Percentiles rank a stretch among this genome's conserved stretches.
phyloP scores from a whole-genome alignment of 2,329 filamentous ascomycete genomes.

The Cordyceps farinosa region DNA sequence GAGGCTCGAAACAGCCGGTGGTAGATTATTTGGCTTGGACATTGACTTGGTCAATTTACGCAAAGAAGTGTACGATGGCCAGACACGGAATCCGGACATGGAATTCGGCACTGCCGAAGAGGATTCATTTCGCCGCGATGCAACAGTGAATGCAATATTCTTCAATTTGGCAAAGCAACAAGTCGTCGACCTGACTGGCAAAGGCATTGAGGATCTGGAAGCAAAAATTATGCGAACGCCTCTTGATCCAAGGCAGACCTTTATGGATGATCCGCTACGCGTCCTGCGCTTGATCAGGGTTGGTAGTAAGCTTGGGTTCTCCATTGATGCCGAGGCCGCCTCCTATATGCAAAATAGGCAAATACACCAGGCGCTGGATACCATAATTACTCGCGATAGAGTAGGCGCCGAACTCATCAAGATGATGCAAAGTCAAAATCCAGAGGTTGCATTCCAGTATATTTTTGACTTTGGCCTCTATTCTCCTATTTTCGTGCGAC shows the following conservation, averaged over 20 bases:
- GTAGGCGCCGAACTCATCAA: conserved; percentile 20
- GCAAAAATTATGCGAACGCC: conserved; percentile 21
- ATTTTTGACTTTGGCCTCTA: conserved; percentile 18
- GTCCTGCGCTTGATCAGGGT: conserved; percentile 20
- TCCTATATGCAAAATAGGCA: conserved; percentile 13
- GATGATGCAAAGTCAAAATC: conserved; percentile 18
- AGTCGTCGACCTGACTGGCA: conserved; percentile 20
- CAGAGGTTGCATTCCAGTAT: conserved; percentile 16
- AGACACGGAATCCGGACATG: conserved; percentile 21
- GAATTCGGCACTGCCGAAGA: conserved; percentile 22
- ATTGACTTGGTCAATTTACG: conserved; percentile 23
- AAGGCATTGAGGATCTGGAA: conserved; percentile 17
- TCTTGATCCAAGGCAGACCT: conserved; percentile 19
- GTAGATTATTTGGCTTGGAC: conserved; percentile 21
- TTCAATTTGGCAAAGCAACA: conserved; percentile 21
- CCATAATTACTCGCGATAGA: conserved; percentile 21
- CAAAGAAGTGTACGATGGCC: conserved; percentile 21
- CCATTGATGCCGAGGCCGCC: conserved; percentile 11
- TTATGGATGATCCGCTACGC: conserved; percentile 22
- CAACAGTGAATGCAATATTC: conserved; percentile 21
- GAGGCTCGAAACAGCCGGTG: conserved; percentile 21
- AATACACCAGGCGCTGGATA: conserved; percentile 17
- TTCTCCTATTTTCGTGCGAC: conserved; percentile 19
- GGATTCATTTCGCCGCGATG: conserved; percentile 21
- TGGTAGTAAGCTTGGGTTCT: conserved; percentile 18